These are phyloP conservation scores for Fonsecaea monophora DNA, from an alignment of 2,329 filamentous ascomycete species.

Conservation along the genomic window DNA sequence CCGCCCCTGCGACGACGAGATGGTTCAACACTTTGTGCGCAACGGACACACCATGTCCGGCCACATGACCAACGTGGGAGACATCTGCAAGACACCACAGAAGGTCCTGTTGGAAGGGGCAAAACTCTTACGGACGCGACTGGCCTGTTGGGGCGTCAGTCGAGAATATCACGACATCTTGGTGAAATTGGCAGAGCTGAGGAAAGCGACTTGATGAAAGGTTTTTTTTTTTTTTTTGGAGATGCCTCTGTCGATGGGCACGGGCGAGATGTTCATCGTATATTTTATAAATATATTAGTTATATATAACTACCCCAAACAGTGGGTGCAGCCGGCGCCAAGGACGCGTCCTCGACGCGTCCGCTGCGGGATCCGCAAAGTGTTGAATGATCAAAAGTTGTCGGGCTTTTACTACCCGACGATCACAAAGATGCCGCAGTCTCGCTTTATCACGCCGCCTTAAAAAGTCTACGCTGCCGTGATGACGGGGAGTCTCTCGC, in stretches of 20 bases:
- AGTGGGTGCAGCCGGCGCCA: too few species aligned
- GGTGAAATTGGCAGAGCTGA: conserved; percentile 44
- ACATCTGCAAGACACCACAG: conserved; percentile 43
- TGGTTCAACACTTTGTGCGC: conserved; percentile 63
- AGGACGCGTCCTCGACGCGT: too few species aligned
- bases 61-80: conserved; percentile 60
- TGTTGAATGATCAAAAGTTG: too few species aligned
- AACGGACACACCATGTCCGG: conserved; percentile 59
- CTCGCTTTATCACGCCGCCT: too few species aligned
- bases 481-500: too few species aligned
- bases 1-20: conserved; percentile 63
- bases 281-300: too few species aligned
- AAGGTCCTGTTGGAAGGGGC: conserved; percentile 38
- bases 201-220: conserved; percentile 29
- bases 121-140: conserved; percentile 33
- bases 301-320: too few species aligned
- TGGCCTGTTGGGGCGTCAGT: conserved; percentile 47
- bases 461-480: too few species aligned
- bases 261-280: not conserved
- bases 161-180: conserved; percentile 45
- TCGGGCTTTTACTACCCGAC: too few species aligned
- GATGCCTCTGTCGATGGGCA: not conserved
- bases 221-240: not conserved
- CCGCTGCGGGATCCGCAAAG: too few species aligned
- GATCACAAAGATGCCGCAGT: too few species aligned